Evolutionary conservation across 2,329 filamentous ascomycete genomes (phyloP), one percentile per base, ranked within the genome.

Genomic region (Aspergillus versicolor): DNA sequence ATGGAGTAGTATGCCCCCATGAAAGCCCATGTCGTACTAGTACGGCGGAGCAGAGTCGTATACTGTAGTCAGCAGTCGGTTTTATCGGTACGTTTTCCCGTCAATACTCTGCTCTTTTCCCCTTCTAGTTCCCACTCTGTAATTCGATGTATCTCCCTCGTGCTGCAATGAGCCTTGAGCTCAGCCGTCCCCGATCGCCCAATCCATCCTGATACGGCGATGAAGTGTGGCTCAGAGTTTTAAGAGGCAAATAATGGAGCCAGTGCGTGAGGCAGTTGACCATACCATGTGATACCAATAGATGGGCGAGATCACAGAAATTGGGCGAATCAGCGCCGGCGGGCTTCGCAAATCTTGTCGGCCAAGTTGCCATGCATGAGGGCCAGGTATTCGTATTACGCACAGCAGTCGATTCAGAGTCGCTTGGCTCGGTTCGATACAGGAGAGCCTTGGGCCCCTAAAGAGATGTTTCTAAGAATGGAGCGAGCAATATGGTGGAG

Each of bases 391-490:
- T 58, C 3, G 47, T 41, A 49, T 40, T 49, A 49, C 47, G 19
- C 19, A 3, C 12, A 9, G 34, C 40, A 32, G 19, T 48, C 3
- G 7, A 37, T n/a, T n/a, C 34, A 37, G 27, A 30, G 1, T 30
- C 27, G 27, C 27, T 30, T 30, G 27, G 27, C 27, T 30, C 9
- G 8, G 3, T 30, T 30, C 27, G 27, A 30, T 30, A 30, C 27
- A 30, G 27, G 27, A 30, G 27, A 30, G 9, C 27, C 21, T 32
- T 46, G 21, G 19, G 19, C 22, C 41, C 41, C 43, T 15, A 47
- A 44, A 56, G 49, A 24, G 13, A 13, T 52, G 57, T 57, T 63
- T 59, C 59, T 61, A 60, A 63, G 57, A 55, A 63, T 61, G 59
- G 62, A 59, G 38, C 30, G 22, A 21, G 27, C 12, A 30, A 51